phyloP scores from a whole-genome alignment of 805 yeast species.

The Schwanniomyces occidentalis region DNA sequence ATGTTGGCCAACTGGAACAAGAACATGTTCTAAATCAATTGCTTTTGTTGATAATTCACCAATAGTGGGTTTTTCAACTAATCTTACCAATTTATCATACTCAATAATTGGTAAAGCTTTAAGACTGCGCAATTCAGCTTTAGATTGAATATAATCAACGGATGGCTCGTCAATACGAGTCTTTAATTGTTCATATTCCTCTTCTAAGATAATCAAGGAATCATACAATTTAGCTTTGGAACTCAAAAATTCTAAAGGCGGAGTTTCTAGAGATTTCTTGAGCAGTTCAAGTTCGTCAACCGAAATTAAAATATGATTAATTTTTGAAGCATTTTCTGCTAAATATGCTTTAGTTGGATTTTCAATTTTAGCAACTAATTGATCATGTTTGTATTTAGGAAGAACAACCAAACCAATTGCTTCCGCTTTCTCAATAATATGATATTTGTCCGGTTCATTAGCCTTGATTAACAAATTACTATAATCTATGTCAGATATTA shows the following conservation, averaged over 20 bases:
- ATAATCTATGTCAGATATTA: constrained; percentile 15
- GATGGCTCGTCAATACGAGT: constrained; percentile 8
- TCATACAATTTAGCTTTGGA: background rate
- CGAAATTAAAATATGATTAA: constrained; percentile 1
- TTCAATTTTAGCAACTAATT: constrained; percentile 7
- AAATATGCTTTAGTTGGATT: constrained; percentile 17
- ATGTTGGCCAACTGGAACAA: constrained; percentile 18
- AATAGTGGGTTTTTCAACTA: constrained; percentile 21
- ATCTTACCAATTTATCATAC: constrained; percentile 9
- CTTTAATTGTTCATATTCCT: background rate
- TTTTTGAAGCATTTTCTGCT: constrained; percentile 13
- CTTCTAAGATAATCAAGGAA: background rate
- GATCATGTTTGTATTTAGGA: constrained; percentile 12
- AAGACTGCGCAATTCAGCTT: constrained; percentile 11
- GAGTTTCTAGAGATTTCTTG: too few relatives aligned
- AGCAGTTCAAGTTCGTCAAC: constrained; percentile 4
- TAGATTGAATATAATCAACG: constrained; percentile 19
- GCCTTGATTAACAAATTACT: constrained; percentile 24
- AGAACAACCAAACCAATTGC: constrained; percentile 16
- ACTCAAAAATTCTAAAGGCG: background rate
- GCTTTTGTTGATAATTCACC: constrained; percentile 23
- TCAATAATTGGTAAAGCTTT: constrained; percentile 6
- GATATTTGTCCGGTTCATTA: constrained; percentile 23
- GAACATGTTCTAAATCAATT: constrained; percentile 13
- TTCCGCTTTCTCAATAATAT: constrained; percentile 19